These are phyloP conservation scores for Pestalotiopsis fici DNA, from an alignment of 2,329 filamentous ascomycete genomes.

Conservation along the genomic window DNA sequence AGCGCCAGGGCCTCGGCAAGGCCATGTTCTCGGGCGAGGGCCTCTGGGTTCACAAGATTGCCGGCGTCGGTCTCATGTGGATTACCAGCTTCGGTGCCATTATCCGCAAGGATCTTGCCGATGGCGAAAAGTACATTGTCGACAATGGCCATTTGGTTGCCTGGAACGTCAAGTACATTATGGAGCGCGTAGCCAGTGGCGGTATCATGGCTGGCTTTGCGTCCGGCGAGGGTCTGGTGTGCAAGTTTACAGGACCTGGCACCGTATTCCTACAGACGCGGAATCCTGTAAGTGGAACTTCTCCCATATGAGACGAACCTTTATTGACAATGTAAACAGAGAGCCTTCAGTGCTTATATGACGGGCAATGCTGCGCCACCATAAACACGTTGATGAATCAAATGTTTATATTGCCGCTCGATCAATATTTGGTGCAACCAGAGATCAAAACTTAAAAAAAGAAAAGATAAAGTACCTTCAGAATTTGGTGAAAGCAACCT, in stretches of 20 bases:
- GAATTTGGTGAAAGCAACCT: not conserved
- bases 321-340: slow-evolving; percentile 33
- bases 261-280: slow-evolving; percentile 92
- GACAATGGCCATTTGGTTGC: slow-evolving; percentile 93
- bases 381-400: slow-evolving; percentile 13
- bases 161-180: slow-evolving; percentile 93
- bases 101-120: slow-evolving; percentile 78
- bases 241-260: slow-evolving; percentile 90
- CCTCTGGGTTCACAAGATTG: slow-evolving; percentile 85
- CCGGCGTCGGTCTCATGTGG: slow-evolving; percentile 81
- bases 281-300: slow-evolving; percentile 63
- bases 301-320: not conserved
- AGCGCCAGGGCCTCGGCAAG: slow-evolving; percentile 83
- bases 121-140: slow-evolving; percentile 85
- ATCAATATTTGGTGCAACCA: not conserved
- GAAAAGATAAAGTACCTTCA: too few relatives aligned
- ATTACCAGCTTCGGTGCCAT: slow-evolving; percentile 93
- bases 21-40: slow-evolving; percentile 95
- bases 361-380: slow-evolving; percentile 41
- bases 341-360: slow-evolving; percentile 55
- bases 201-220: slow-evolving; percentile 88
- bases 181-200: slow-evolving; percentile 87
- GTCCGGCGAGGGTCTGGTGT: slow-evolving; percentile 85
- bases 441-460: too few relatives aligned
- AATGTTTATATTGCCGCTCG: not conserved